Evolutionary conservation across 2,329 filamentous ascomycete species (phyloP).

Genomic region (Ceratocystis variospora): DNA sequence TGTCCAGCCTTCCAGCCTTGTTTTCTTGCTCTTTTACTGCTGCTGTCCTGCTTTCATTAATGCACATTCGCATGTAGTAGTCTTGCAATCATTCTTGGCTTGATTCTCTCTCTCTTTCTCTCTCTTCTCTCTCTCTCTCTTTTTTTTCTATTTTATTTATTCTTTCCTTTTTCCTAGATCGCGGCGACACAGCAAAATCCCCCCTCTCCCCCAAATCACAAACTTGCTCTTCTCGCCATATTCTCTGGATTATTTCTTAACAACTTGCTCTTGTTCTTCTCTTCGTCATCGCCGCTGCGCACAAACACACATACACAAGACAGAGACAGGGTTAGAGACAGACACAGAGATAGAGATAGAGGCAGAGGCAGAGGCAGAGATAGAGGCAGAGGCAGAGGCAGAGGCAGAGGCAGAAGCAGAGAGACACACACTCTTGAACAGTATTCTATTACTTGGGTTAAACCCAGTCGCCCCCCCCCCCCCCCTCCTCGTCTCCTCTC

Average conservation of each 20-base stretch:
- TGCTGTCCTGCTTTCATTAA: no score
- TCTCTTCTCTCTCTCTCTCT: not conserved
- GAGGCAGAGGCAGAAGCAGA: no score
- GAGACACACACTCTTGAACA: not conserved
- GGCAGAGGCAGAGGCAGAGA: no score
- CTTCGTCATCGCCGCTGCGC: no score
- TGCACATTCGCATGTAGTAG: not conserved
- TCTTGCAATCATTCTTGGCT: not conserved
- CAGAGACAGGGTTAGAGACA: no score
- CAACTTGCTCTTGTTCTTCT: not conserved
- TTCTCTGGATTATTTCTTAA: not conserved
- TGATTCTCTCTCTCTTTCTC: not conserved
- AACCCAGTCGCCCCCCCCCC: no score
- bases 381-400: no score
- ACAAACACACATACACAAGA: no score
- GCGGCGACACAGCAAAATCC: not conserved
- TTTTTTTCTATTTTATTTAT: not conserved
- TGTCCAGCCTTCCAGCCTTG: not conserved
- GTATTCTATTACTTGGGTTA: not conserved
- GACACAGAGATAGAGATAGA: no score
- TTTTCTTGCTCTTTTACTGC: not conserved
- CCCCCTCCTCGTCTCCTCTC: not conserved
- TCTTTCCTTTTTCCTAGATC: not conserved
- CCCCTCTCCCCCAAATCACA: not conserved
- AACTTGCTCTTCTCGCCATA: no score